Evolutionary conservation across 768 basidiomycete species (phyloP).

Genomic region (Russula compacta): DNA sequence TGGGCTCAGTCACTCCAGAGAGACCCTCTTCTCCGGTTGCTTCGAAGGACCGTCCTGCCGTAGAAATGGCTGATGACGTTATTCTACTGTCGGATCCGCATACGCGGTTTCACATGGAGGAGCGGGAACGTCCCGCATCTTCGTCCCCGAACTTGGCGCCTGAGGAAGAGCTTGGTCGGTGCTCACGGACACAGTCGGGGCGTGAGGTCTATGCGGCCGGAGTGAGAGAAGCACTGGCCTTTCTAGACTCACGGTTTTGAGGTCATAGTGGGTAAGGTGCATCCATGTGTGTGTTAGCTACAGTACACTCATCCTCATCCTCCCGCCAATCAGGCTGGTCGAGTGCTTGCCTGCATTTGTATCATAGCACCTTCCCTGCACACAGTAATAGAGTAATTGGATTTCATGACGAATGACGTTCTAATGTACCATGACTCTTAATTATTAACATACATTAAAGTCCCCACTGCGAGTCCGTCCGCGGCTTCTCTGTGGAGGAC

Average conservation of each 20-base stretch:
- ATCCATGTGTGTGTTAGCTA: neutral
- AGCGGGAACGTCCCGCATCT: conserved; percentile 28
- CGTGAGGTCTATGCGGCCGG: conserved; percentile 65
- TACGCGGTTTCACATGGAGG: conserved; percentile 41
- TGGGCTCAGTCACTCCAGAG: conserved; percentile 42
- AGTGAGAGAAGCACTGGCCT: conserved; percentile 63
- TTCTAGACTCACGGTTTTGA: conserved; percentile 47
- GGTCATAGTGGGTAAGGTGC: neutral
- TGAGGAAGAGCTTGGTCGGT: conserved; percentile 51
- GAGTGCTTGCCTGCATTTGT: conserved; percentile 4
- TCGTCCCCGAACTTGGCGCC: conserved; percentile 48
- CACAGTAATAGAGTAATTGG: conserved; percentile 2
- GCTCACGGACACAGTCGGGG: conserved; percentile 44
- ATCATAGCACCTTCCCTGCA: neutral
- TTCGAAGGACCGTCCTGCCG: conserved; percentile 1
- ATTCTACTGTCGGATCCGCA: conserved; percentile 46
- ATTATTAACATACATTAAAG: neutral
- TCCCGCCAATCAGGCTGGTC: neutral
- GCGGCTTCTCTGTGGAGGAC: conserved; percentile 20
- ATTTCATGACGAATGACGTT: neutral
- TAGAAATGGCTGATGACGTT: conserved; percentile 26
- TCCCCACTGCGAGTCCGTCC: neutral
- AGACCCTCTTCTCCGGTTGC: conserved; percentile 30
- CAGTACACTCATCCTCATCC: neutral
- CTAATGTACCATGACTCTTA: conserved; percentile 1